These are phyloP conservation scores for Ophiostoma populinum DNA, from an alignment of 2,329 filamentous ascomycete genomes.

Conservation along the genomic window DNA sequence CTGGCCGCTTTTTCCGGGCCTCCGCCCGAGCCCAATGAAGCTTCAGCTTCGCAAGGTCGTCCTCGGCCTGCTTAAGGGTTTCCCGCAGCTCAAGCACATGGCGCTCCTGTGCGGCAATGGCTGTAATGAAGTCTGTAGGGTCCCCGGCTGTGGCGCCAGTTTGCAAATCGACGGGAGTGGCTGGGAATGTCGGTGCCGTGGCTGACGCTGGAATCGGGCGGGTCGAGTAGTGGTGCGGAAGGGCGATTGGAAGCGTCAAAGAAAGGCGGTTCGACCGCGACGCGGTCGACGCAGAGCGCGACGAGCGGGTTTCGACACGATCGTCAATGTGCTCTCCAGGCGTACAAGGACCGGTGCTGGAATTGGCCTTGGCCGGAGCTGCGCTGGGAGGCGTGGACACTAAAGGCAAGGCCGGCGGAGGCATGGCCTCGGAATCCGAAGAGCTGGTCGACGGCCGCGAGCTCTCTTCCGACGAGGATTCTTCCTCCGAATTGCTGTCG, in stretches of 20 bases:
- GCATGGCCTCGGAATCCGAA: slow-evolving; percentile 18
- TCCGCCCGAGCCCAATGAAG: slow-evolving; percentile 69
- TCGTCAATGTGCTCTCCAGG: slow-evolving; percentile 16
- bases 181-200: slow-evolving; percentile 25
- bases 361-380: slow-evolving; percentile 3
- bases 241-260: slow-evolving; percentile 42
- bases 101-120: slow-evolving; percentile 82
- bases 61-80: slow-evolving; percentile 70
- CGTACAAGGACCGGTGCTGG: background rate
- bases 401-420: slow-evolving; percentile 21
- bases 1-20: slow-evolving; percentile 52
- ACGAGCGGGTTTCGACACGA: slow-evolving; percentile 25
- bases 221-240: slow-evolving; percentile 32
- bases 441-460: background rate
- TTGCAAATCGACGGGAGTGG: slow-evolving; percentile 29
- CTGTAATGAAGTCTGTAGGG: slow-evolving; percentile 59
- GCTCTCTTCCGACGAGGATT: slow-evolving; percentile 2
- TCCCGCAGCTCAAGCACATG: slow-evolving; percentile 81
- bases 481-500: slow-evolving; percentile 2
- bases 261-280: slow-evolving; percentile 42
- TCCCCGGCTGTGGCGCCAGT: slow-evolving; percentile 31
- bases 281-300: slow-evolving; percentile 33
- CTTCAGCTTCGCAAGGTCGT: slow-evolving; percentile 60
- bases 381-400: slow-evolving; percentile 8
- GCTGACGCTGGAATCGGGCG: slow-evolving; percentile 32